A percentile compares a stretch with the other conserved stretches of the same genome.
These are phyloP conservation scores for Cucumis sativus DNA, from an alignment of 306 rosid species.

Conservation along the genomic window Cucumber_9930_V3 NC_026657.2:15384501-15385000, in stretches of 20 bases:
- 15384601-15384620: conserved; percentile 97
- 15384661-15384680: conserved; percentile 86
- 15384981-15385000: conserved; percentile 79
- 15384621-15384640: conserved; percentile 93
- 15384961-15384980: conserved; percentile 75
- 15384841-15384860: background rate
- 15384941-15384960: conserved; percentile 53
- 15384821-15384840: background rate
- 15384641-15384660: conserved; percentile 92
- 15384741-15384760: conserved; percentile 81
- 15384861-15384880: background rate
- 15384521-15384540: conserved; percentile 81
- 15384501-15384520: conserved; percentile 69
- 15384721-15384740: conserved; percentile 89
- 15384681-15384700: conserved; percentile 66
- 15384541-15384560: conserved; percentile 77
- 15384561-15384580: conserved; percentile 78
- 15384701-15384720: conserved; percentile 69
- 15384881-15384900: background rate
- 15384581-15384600: conserved; percentile 80
- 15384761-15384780: conserved; percentile 55
- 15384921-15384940: conserved; percentile 59
- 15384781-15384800: conserved; percentile 41
- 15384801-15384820: background rate
- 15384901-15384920: conserved; percentile 28